Conservation (phyloP, 306 rosid genomes). For the Quercus alba region DNA sequence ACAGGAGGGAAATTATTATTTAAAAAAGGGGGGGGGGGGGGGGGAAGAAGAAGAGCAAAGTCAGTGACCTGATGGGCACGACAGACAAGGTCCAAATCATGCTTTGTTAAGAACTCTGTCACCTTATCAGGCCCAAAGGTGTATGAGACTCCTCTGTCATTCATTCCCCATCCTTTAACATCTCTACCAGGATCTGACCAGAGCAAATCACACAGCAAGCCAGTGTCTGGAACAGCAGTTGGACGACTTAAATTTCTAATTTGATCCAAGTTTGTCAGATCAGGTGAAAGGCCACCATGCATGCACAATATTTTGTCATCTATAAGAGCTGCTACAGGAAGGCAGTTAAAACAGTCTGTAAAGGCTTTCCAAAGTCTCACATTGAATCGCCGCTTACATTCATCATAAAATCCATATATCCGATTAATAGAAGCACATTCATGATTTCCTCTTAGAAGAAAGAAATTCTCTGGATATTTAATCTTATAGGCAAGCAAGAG, state of each 20-base stretch:
- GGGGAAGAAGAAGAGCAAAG: background rate
- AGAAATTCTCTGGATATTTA: constrained; percentile 86
- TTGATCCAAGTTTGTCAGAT: constrained; percentile 68
- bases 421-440: constrained; percentile 92
- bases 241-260: constrained; percentile 77
- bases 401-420: constrained; percentile 91
- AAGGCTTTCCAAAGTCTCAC: constrained; percentile 96
- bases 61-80: constrained; percentile 87
- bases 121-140: constrained; percentile 94
- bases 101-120: constrained; percentile 65
- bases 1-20: background rate
- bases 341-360: constrained; percentile 80
- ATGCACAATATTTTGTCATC: constrained; percentile 92
- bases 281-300: constrained; percentile 99
- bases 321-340: constrained; percentile 89
- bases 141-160: constrained; percentile 90
- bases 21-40: background rate
- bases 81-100: constrained; percentile 88
- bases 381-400: constrained; percentile 89
- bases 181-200: constrained; percentile 95
- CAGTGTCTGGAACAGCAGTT: constrained; percentile 74
- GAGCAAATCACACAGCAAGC: constrained; percentile 92
- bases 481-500: constrained; percentile 88
- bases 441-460: constrained; percentile 89
- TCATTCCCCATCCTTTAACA: constrained; percentile 97